Percentiles rank a stretch among this genome's conserved stretches.
These are phyloP conservation scores for Ilex aquifolium DNA, from an alignment of 257 asterid species.

Conservation along the genomic window DNA sequence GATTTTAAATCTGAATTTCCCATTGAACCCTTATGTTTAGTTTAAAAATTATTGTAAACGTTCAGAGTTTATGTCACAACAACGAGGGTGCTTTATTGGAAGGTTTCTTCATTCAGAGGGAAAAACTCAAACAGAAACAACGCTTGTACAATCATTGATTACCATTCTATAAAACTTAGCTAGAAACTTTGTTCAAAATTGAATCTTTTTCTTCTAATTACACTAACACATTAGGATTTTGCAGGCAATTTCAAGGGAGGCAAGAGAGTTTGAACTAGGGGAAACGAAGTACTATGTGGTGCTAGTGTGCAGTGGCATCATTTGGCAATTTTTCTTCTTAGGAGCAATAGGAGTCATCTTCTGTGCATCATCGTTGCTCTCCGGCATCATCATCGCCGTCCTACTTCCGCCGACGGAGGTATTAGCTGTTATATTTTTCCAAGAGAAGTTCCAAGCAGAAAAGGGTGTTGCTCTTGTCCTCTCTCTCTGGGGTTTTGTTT, in stretches of 20 bases:
- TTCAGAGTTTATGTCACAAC: too few relatives aligned
- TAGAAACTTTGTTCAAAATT: too few relatives aligned
- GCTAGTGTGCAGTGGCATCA: constrained; percentile 21
- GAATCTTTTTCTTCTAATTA: too few relatives aligned
- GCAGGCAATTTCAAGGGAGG: constrained; percentile 41
- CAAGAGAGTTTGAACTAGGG: constrained; percentile 29
- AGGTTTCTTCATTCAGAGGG: too few relatives aligned
- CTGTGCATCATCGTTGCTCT: constrained; percentile 24
- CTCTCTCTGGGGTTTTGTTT: constrained; percentile 28
- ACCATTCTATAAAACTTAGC: too few relatives aligned
- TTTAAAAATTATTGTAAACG: too few relatives aligned
- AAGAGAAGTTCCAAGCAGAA: constrained; percentile 18
- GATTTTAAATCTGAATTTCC: too few relatives aligned
- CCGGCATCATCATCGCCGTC: constrained; percentile 17
- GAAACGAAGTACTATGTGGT: constrained; percentile 31
- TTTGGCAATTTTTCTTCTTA: constrained; percentile 35
- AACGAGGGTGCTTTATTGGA: too few relatives aligned
- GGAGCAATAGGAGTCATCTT: constrained; percentile 20
- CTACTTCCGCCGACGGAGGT: constrained; percentile 16
- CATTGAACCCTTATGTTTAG: too few relatives aligned
- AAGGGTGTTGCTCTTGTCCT: constrained; percentile 23
- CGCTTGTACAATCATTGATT: too few relatives aligned
- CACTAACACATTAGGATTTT: background rate
- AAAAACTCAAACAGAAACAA: too few relatives aligned
- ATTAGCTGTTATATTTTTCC: constrained; percentile 17